phyloP scores from a whole-genome alignment of 2,329 filamentous ascomycete genomes.

The Chalaropsis ovoidea region DNA sequence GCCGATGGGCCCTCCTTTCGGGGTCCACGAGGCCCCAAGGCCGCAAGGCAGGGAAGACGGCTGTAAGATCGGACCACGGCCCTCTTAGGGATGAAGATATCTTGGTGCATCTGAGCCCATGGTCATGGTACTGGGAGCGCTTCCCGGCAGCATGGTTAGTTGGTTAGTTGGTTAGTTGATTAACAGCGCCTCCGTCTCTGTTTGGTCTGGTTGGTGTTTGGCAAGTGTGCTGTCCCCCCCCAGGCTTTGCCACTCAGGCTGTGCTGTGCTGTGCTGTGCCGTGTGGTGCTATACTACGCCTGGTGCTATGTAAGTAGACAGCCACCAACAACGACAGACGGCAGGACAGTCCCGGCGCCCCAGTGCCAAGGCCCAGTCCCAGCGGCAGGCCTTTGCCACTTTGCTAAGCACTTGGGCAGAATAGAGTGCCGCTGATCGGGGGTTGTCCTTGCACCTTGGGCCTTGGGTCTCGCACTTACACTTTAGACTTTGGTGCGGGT shows the following conservation, averaged over 20 bases:
- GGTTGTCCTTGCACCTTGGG: not conserved
- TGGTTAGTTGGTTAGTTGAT: not conserved
- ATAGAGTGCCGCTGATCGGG: not conserved
- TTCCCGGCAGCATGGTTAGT: not conserved
- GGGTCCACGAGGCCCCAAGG: not conserved
- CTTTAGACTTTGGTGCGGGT: too few relatives aligned
- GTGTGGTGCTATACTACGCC: too few relatives aligned
- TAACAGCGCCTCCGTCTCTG: too few relatives aligned
- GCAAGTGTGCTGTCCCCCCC: not conserved
- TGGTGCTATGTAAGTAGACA: too few relatives aligned
- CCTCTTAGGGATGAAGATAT: not conserved
- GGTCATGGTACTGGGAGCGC: not conserved
- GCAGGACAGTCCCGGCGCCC: not conserved
- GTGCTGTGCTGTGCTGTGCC: not conserved
- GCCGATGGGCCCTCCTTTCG: not conserved
- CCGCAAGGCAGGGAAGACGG: not conserved
- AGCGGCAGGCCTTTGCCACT: not conserved
- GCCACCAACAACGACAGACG: too few relatives aligned
- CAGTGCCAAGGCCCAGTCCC: not conserved
- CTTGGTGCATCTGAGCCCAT: not conserved
- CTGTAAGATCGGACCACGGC: conserved; percentile 7
- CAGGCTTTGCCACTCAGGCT: not conserved
- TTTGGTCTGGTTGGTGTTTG: not conserved
- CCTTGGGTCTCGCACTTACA: too few relatives aligned
- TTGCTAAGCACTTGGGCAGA: conserved; percentile 2